phyloP scores from a whole-genome alignment of 352 stramenopile species.

The Phytophthora vignae region DNA sequence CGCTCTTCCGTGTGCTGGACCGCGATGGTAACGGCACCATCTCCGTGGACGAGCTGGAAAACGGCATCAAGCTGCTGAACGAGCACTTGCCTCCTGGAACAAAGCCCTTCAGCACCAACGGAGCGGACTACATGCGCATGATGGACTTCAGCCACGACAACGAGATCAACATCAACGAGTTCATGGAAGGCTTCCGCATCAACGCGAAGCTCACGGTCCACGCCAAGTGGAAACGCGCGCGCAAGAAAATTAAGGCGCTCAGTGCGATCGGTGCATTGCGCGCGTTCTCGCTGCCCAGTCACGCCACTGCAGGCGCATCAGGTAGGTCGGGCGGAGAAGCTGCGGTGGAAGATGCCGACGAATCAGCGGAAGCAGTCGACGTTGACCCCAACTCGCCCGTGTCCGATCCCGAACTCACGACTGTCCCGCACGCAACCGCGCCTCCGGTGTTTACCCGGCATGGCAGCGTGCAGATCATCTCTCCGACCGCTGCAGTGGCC shows the following conservation, averaged over 20 bases:
- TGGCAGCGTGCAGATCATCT: constrained; percentile 75
- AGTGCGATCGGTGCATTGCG: constrained; percentile 75
- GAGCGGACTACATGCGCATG: constrained; percentile 85
- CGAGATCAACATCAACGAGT: constrained; percentile 92
- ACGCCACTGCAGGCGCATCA: constrained; percentile 36
- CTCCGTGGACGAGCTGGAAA: constrained; percentile 83
- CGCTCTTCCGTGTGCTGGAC: constrained; percentile 86
- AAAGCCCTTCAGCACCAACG: constrained; percentile 76
- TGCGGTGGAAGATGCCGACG: constrained; percentile 25
- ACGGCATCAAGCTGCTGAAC: constrained; percentile 84
- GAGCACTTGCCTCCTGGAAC: constrained; percentile 72
- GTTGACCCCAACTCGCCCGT: constrained; percentile 27
- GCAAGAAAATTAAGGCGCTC: constrained; percentile 90
- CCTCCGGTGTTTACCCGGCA: constrained; percentile 67
- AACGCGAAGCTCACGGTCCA: constrained; percentile 88
- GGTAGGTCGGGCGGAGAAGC: constrained; percentile 18
- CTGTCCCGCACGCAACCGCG: constrained; percentile 34
- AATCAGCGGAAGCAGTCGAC: constrained; percentile 3
- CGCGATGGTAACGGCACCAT: constrained; percentile 86
- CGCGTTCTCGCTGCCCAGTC: constrained; percentile 40
- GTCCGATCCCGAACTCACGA: constrained; percentile 42
- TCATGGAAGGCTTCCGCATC: constrained; percentile 90
- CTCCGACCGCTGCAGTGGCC: constrained; percentile 35
- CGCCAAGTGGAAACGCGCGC: constrained; percentile 87
- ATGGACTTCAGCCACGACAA: constrained; percentile 89